Base-by-base conservation (phyloP, 2,329 filamentous ascomycete species). In the Penicillium sp. region DNA sequence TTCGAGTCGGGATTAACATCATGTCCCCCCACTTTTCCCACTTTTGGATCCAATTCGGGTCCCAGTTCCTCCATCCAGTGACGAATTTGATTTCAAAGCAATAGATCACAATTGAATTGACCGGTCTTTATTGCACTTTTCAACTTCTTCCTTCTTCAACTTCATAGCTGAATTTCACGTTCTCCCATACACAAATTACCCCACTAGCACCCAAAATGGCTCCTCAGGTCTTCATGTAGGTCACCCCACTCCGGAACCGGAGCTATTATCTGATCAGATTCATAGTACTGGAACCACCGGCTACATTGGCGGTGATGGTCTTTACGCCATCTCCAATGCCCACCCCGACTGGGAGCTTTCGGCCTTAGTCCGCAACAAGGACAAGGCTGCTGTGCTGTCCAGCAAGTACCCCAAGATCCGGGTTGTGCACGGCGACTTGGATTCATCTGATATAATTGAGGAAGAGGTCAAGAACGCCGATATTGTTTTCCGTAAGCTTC, bases 291-390 rank as follows among this genome's bases (percentile, higher is more conserved):
- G 81, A 21, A 75, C 69, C 4, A 82, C 81, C 16, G 81, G 81
- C 31, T 84, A 83, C 64, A 83, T 84, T 48, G 81, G 81, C 6
- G 82, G 82, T 31, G 80, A 82, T 50, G 75, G 77, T 39, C 73
- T 84, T n/a, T 78, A 78, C 58, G 71, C 72, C 5, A 64, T 84
- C 35, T 68, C 70, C 42, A 70, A 77, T 45, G 67, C 74, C 5
- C 80, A 83, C 61, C 78, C 79, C 4, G 77, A 81, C 46, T 81
- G 78, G 74, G 70, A 80, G 42, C 62, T 78, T 50, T 74, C 77
- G 0, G 75, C 72, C 39, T 67, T 81, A 6, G 75, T 81, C 25
- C 77, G 80, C 19, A 79, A 68, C 61, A 72, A 75, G 56, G 73
- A 77, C 14, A 78, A 79, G 62, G 78, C 75, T 16, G 67, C 68